Percentiles rank a stretch among this genome's conserved stretches.
phyloP scores from a whole-genome alignment of 192 early-diverging fungal genomes.

The Coemansia sp. region DNA sequence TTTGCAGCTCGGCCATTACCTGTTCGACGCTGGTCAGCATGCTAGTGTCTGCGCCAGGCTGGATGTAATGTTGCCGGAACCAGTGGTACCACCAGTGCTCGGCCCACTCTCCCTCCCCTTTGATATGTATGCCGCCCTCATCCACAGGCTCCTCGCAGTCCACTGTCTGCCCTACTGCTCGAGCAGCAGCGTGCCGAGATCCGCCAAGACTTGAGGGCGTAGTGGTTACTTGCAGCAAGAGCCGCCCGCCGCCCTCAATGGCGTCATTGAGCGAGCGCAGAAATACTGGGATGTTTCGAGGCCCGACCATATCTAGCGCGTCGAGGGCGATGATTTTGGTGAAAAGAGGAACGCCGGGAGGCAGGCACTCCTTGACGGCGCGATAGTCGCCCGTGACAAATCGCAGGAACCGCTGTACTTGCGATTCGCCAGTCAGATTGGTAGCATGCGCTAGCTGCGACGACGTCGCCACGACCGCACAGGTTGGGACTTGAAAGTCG shows the following conservation, averaged over 20 bases:
- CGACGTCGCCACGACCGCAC: slow-evolving; percentile 34
- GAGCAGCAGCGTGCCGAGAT: neutral
- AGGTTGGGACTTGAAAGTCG: slow-evolving; percentile 38
- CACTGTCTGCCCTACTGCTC: neutral
- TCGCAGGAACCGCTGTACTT: slow-evolving; percentile 42
- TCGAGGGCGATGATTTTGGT: slow-evolving; percentile 53
- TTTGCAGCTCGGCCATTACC: slow-evolving; percentile 47
- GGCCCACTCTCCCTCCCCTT: slow-evolving; percentile 37
- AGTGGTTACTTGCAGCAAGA: slow-evolving; percentile 45
- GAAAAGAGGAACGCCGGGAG: slow-evolving; percentile 43
- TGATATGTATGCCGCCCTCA: neutral
- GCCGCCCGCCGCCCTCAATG: slow-evolving; percentile 31
- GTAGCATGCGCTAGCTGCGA: slow-evolving; percentile 50
- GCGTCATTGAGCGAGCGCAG: slow-evolving; percentile 27
- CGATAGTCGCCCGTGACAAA: slow-evolving; percentile 53
- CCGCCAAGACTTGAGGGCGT: slow-evolving; percentile 47
- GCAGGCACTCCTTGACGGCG: slow-evolving; percentile 31
- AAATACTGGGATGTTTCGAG: slow-evolving; percentile 32
- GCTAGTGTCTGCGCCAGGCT: slow-evolving; percentile 51
- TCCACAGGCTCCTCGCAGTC: neutral
- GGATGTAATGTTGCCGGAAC: slow-evolving; percentile 50
- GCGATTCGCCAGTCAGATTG: slow-evolving; percentile 44
- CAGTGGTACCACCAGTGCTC: slow-evolving; percentile 59
- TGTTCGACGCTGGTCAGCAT: slow-evolving; percentile 46
- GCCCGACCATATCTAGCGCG: slow-evolving; percentile 40